Percentiles rank a stretch among this genome's conserved stretches.
Conservation (phyloP, 202 grass and related monocot species). For the Setaria viridis region DNA sequence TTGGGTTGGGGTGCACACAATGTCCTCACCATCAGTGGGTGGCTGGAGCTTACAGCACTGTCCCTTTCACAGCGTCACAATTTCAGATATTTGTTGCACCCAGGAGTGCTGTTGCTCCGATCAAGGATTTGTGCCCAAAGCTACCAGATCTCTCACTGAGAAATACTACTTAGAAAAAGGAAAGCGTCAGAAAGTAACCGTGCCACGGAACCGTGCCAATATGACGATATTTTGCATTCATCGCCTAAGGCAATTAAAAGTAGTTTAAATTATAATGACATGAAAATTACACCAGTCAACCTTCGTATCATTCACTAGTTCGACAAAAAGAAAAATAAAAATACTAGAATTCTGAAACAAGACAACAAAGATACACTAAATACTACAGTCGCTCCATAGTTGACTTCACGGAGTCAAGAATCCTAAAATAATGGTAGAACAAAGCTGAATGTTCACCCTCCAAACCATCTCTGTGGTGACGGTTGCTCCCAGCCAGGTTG, state of each 20-base stretch:
- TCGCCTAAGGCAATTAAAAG: neutral
- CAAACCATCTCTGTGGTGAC: conserved; percentile 62
- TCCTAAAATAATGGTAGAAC: conserved; percentile 75
- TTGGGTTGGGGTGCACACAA: neutral
- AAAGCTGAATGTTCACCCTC: conserved; percentile 66
- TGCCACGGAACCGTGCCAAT: neutral
- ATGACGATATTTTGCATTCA: neutral
- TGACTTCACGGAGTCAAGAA: conserved; percentile 59
- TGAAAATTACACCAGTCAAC: neutral
- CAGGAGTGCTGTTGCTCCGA: neutral
- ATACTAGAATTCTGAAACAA: neutral
- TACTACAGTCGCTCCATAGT: conserved; percentile 49
- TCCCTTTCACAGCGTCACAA: conserved; percentile 45
- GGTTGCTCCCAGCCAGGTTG: conserved; percentile 80
- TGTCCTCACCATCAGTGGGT: conserved; percentile 38
- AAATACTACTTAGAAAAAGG: neutral
- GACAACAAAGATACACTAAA: neutral
- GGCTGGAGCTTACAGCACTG: conserved; percentile 30
- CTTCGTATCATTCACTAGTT: neutral
- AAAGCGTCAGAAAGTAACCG: neutral
- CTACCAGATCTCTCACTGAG: neutral
- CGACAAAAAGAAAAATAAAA: neutral
- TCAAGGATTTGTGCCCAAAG: neutral
- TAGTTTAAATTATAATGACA: neutral
- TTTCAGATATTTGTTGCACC: conserved; percentile 36